These are phyloP conservation scores for Niebla homalea DNA, from an alignment of 495 filamentous ascomycete genomes.

Conservation along the genomic window DNA sequence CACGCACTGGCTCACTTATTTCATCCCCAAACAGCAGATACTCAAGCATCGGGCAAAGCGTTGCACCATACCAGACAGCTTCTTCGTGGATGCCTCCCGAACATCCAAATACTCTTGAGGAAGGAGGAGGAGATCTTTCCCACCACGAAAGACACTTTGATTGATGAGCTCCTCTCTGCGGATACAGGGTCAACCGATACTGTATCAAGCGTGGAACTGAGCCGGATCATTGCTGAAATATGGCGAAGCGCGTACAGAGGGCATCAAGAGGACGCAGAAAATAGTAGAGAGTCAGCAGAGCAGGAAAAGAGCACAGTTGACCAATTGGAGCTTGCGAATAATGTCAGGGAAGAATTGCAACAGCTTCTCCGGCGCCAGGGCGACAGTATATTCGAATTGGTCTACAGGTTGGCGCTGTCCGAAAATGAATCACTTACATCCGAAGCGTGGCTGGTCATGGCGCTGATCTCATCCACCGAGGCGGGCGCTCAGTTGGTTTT, in stretches of 20 bases:
- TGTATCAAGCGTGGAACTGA: conserved; percentile 62
- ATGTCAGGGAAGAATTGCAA: too few species aligned
- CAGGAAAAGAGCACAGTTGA: conserved; percentile 10
- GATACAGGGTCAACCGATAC: conserved; percentile 43
- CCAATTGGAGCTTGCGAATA: too few species aligned
- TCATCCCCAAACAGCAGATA: conserved; percentile 51
- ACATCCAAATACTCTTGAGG: conserved; percentile 33
- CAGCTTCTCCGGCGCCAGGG: conserved; percentile 16
- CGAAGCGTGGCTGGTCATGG: conserved; percentile 64
- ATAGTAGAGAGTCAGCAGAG: background rate
- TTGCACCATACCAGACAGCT: conserved; percentile 55
- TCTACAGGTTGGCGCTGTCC: conserved; percentile 44
- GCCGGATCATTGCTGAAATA: conserved; percentile 49
- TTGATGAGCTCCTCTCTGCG: conserved; percentile 37
- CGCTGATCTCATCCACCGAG: conserved; percentile 46
- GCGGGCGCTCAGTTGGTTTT: conserved; percentile 39
- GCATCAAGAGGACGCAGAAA: background rate
- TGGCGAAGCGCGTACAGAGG: conserved; percentile 45
- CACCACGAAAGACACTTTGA: background rate
- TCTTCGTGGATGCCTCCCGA: conserved; percentile 42
- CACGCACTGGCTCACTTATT: conserved; percentile 21
- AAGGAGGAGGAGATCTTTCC: conserved; percentile 27
- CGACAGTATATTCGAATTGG: conserved; percentile 34
- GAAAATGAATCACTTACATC: conserved; percentile 57
- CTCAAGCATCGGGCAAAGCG: conserved; percentile 49